Percentiles rank a stretch among this genome's conserved stretches.
Evolutionary conservation across 495 filamentous ascomycete genomes (phyloP).

Genomic region (Penicillium egyptiacum): DNA sequence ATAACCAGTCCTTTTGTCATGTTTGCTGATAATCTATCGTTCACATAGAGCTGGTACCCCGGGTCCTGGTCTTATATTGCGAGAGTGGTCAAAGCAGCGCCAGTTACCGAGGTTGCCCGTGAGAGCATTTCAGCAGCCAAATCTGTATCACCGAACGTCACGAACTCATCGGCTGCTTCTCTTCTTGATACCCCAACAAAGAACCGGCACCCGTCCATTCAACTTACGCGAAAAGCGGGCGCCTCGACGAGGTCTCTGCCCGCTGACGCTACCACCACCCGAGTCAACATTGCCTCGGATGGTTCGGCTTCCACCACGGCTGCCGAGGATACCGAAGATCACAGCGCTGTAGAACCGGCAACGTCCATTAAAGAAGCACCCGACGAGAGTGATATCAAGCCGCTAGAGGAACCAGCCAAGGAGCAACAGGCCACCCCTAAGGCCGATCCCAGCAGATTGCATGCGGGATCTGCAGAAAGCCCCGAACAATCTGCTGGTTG

Average conservation of each 20-base stretch:
- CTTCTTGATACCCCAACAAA: slow-evolving; percentile 30
- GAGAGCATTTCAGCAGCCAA: slow-evolving; percentile 69
- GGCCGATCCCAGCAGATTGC: slow-evolving; percentile 12
- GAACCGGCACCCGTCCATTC: slow-evolving; percentile 37
- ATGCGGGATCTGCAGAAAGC: slow-evolving; percentile 15
- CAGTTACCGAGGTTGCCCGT: slow-evolving; percentile 72
- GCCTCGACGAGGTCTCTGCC: slow-evolving; percentile 50
- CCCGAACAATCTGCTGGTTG: slow-evolving; percentile 50
- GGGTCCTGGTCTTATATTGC: slow-evolving; percentile 62
- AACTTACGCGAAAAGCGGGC: slow-evolving; percentile 43
- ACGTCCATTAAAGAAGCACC: slow-evolving; percentile 27
- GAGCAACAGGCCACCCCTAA: slow-evolving; percentile 17
- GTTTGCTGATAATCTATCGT: slow-evolving; percentile 11
- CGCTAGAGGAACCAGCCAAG: slow-evolving; percentile 22
- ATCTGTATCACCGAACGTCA: slow-evolving; percentile 44
- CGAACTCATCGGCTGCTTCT: slow-evolving; percentile 35
- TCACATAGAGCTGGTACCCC: slow-evolving; percentile 49
- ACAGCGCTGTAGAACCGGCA: slow-evolving; percentile 18
- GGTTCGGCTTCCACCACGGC: slow-evolving; percentile 39
- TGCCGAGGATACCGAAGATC: slow-evolving; percentile 28
- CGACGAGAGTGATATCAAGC: slow-evolving; percentile 15
- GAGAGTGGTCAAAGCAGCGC: slow-evolving; percentile 62
- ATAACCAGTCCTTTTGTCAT: neutral
- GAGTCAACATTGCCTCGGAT: slow-evolving; percentile 51
- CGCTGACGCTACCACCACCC: slow-evolving; percentile 48